phyloP scores from a whole-genome alignment of 352 stramenopile genomes.

The Globisporangium nagaii region DNA sequence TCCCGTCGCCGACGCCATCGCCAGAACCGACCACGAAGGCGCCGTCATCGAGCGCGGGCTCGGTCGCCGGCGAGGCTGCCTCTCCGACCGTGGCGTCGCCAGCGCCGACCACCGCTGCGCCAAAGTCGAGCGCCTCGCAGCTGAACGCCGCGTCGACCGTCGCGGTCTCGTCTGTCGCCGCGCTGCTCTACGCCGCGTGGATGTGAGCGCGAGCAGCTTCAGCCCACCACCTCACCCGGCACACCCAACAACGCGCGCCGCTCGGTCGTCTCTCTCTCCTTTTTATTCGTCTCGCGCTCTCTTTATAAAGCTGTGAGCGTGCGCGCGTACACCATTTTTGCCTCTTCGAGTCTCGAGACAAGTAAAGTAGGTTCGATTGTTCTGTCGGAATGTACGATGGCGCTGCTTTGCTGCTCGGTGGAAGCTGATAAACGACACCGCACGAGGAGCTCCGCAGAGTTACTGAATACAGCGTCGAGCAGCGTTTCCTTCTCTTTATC shows the following conservation, averaged over 20 bases:
- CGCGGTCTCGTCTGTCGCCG: background rate
- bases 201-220: background rate
- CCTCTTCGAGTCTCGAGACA: background rate
- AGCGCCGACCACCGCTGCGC: background rate
- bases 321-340: constrained; percentile 2
- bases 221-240: background rate
- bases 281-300: background rate
- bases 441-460: no score
- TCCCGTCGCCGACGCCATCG: background rate
- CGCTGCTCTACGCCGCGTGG: constrained; percentile 8
- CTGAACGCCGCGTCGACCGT: background rate
- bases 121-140: background rate
- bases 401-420: no score
- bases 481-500: no score
- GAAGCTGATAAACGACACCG: no score
- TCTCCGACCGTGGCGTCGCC: background rate
- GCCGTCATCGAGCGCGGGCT: background rate
- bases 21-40: background rate
- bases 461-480: no score
- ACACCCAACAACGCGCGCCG: background rate
- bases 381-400: no score
- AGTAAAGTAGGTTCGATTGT: no score
- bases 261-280: background rate
- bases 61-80: background rate
- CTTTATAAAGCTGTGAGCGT: background rate